Evolutionary conservation across 495 filamentous ascomycete species (phyloP), one percentile per base, ranked within the genome.

Genomic region (Aspergillus nanangensis): DNA sequence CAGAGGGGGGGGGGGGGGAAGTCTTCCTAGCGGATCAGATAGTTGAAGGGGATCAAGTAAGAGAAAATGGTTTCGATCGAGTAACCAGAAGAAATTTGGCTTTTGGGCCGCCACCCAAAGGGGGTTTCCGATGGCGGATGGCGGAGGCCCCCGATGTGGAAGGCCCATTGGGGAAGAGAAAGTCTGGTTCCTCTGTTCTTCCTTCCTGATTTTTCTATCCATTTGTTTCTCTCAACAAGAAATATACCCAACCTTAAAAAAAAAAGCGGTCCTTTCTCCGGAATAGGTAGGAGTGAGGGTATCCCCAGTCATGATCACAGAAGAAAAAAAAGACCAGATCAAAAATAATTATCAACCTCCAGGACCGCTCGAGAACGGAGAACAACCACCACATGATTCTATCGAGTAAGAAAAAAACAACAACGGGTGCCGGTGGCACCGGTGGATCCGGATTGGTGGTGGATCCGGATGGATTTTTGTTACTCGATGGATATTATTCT

Each of bases 41-140:
- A 4, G 22, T 8, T 14, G 3, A n/a, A 51, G 47, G 45, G 41
- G 5, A 53, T 57, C 54, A 48, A 58, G 48, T 54, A 46, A 51
- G 34, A 20, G 34, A 44, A 53, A 49, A 19, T 24, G 23, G 48
- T 58, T 58, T 58, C 44, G 43, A 58, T 58, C 56, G 56, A 58
- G 56, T 58, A 58, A 59, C 36, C 22, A 34, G 34, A 17, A 7
- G 17, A 42, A 47, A 45, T 46, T 37, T 5, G 47, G 21, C 22
- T 39, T 40, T 11, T 7, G 5, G 25, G 25, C 25, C 25, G 25
- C 7, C 25, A 29, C n/a, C n/a, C 25, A 29, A 11, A 41, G 47
- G 44, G 38, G 39, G 41, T 21, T 19, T 41, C 54, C 50, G 54
- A 53, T 57, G 25, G 38, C 54, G 54, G 54, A 57, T 51, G 32